phyloP scores from a whole-genome alignment of 2,329 filamentous ascomycete genomes.

The Drechmeria coniospora region DNA sequence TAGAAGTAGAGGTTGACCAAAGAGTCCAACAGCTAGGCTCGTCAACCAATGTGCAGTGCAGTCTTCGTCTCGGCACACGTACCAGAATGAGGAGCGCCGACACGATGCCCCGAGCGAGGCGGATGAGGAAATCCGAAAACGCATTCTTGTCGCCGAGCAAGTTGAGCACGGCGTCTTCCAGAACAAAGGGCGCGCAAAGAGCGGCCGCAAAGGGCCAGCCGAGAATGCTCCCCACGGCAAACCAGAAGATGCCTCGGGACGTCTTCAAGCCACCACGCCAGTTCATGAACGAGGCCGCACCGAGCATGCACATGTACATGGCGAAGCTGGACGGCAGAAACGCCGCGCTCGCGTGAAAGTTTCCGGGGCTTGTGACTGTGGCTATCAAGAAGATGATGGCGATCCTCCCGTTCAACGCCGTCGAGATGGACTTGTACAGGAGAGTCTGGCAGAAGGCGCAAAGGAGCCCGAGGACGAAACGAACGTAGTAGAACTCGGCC shows the following conservation, averaged over 20 bases:
- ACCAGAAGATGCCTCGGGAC: conserved; percentile 75
- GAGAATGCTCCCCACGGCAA: conserved; percentile 68
- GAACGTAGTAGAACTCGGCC: conserved; percentile 76
- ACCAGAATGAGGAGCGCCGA: conserved; percentile 56
- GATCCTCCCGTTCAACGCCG: conserved; percentile 65
- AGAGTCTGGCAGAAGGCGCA: conserved; percentile 75
- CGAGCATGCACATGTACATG: conserved; percentile 86
- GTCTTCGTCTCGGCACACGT: conserved; percentile 16
- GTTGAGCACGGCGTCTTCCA: conserved; percentile 55
- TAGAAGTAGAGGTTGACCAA: conserved; percentile 74
- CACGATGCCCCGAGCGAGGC: conserved; percentile 51
- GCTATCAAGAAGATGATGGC: conserved; percentile 72
- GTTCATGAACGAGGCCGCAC: conserved; percentile 79
- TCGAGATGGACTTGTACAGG: conserved; percentile 63
- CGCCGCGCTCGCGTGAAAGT: conserved; percentile 79
- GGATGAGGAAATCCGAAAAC: conserved; percentile 40
- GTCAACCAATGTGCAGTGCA: background rate
- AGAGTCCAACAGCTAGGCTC: conserved; percentile 46
- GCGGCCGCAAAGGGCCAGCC: conserved; percentile 93
- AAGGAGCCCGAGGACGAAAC: conserved; percentile 54
- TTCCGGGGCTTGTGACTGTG: conserved; percentile 67
- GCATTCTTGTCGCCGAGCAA: conserved; percentile 39
- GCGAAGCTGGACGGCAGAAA: conserved; percentile 90
- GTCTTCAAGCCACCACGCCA: conserved; percentile 69
- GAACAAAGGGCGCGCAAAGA: conserved; percentile 62